Evolutionary conservation across 108 stramenopile genomes (phyloP).

Genomic region (Pseudonitzschia multiseries): DNA sequence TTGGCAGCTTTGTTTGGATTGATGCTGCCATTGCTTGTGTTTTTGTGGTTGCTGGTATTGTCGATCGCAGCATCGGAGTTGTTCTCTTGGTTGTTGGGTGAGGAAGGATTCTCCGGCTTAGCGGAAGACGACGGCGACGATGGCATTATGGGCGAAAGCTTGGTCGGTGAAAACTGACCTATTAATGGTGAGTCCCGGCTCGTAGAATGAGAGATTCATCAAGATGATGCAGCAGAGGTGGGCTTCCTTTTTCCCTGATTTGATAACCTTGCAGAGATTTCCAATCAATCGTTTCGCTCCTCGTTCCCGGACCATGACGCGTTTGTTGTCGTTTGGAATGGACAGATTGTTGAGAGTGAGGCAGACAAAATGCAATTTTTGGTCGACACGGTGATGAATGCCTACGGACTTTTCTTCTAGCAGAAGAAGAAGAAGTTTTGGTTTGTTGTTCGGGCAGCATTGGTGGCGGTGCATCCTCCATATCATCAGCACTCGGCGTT

Average conservation of each 20-base stretch:
- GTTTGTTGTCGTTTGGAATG: slow-evolving; percentile 43
- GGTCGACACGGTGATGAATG: slow-evolving; percentile 17
- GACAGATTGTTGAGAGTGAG: slow-evolving; percentile 40
- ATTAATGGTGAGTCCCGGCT: slow-evolving; percentile 28
- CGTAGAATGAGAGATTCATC: slow-evolving; percentile 40
- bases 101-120: background rate
- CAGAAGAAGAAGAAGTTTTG: background rate
- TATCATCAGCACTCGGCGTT: background rate
- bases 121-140: background rate
- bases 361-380: slow-evolving; percentile 40
- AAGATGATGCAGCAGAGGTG: slow-evolving; percentile 39
- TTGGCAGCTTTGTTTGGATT: background rate
- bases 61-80: background rate
- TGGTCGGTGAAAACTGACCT: slow-evolving; percentile 40
- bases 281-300: slow-evolving; percentile 27
- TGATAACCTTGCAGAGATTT: slow-evolving; percentile 34
- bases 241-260: slow-evolving; percentile 27
- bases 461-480: background rate
- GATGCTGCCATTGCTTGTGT: background rate
- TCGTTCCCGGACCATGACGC: slow-evolving; percentile 37
- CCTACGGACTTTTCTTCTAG: background rate
- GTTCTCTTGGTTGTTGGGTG: background rate
- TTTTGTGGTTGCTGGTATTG: background rate
- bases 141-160: background rate
- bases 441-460: background rate